Base-by-base conservation (phyloP, 306 rosid species). In the Astragalus membranaceus region DNA sequence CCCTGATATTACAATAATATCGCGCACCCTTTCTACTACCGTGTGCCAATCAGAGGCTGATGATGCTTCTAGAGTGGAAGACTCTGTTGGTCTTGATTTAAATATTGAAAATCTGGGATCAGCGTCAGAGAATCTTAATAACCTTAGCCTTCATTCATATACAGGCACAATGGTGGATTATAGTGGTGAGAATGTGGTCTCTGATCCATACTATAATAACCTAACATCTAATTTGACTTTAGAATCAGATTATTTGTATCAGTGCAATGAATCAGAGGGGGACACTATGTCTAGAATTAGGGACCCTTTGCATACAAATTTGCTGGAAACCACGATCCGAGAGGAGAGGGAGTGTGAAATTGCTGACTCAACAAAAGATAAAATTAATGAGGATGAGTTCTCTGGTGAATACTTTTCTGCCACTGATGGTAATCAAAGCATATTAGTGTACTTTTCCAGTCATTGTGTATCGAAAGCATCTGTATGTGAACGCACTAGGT, bases 371-470 rank as follows among this genome's bases (percentile, higher is more conserved):
- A 29, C 51, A 12, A 88, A 73, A 61, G 93, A 83, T 66, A 62
- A 80, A 70, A 67, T 65, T 52, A 87, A 82, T 23, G 96, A 83
- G 58, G 86, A 82, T 36, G 97, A 86, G 64, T 76, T 76, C 58
- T 85, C 96, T 32, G 87, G 88, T 63, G 96, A 95, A 67, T 91
- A 88, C 83, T 86, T 95, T 72, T 89, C 96, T 44, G 79, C 96
- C 61, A 44, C 97, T 32, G 99, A 95, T 60, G 76, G 88, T 82
- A 92, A 85, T 80, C 97, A 89, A 75, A 91, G 95, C 87, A 91
- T 95, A 81, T 79, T 95, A 89, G 99, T 95, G 54, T 86, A 91
- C 59, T 91, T 85, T 85, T 95, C 99, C 60, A 95, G 96, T 80
- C 89, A 80, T 56, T 91, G 99, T 78, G 91, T 91, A 33, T 82